Evolutionary conservation across 2,329 filamentous ascomycete species (phyloP), one percentile per base, ranked within the genome.

Genomic region (Fonsecaea erecta): DNA sequence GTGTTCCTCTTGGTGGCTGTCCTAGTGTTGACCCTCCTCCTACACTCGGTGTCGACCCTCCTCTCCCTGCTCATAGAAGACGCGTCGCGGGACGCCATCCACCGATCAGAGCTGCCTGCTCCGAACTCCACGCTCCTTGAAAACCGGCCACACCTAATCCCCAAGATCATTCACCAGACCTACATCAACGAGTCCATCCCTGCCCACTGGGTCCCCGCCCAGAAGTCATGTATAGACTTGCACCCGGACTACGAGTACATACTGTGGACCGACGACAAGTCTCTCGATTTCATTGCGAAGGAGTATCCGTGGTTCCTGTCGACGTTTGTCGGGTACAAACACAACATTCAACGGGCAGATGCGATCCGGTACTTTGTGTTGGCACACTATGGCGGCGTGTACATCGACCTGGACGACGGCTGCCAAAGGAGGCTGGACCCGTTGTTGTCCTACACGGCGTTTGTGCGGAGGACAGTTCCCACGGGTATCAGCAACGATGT

Each of bases 401-500:
- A 94, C 77, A 87, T 94, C 71, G 91, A 95, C 73, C 79, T 94
- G 54, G 91, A 95, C 76, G 88, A 88, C 76, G 89, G 89, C 71
- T 92, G 89, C 80, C 85, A 87, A 71, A 84, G 87, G 64, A 84
- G 84, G 56, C 82, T 91, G 54, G 89, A 91, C 72, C 88, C 88
- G 60, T 83, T 90, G 14, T 85, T 90, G 63, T 81, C 83, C 57
- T 91, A 90, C 76, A 86, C 86, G 18, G 87, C 89, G 48, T 91
- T 88, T 85, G 82, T 90, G 14, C 86, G 89, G 69, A 86, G 87
- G 69, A 93, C 91, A 0, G 80, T 84, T 2, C 91, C 91, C 1
- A 93, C 90, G 0, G 90, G 90, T 68, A 91, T 93, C 71, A 90
- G 88, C 70, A 93, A 93, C 79, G 90, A 93, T 73, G 88, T 88